phyloP scores from a whole-genome alignment of 148 eudicot species.

The Spergularia marina region DNA sequence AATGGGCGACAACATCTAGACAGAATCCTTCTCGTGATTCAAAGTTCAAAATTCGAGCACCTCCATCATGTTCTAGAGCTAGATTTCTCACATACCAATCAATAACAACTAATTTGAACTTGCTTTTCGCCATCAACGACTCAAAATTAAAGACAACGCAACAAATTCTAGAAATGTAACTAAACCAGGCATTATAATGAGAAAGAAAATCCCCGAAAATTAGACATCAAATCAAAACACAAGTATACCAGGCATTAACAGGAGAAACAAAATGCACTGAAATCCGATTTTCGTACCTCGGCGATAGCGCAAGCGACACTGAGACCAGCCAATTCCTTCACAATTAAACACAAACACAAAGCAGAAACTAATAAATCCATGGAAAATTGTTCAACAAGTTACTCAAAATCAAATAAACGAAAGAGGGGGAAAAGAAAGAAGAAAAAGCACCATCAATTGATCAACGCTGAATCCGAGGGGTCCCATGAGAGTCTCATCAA shows the following conservation, averaged over 20 bases:
- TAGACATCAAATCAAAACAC: background rate
- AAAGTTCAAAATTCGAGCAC: background rate
- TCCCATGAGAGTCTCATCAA: conserved; percentile 86
- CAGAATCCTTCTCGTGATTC: background rate
- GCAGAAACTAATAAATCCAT: background rate
- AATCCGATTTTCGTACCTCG: conserved; percentile 47
- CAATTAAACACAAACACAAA: background rate
- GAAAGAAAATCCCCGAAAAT: background rate
- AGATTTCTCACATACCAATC: background rate
- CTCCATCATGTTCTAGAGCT: background rate
- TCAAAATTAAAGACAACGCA: background rate
- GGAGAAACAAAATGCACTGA: background rate
- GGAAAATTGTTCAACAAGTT: background rate
- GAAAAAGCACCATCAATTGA: conserved; percentile 65
- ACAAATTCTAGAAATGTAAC: background rate
- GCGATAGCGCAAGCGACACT: conserved; percentile 91
- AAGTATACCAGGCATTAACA: too few relatives aligned
- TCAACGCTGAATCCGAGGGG: conserved; percentile 92
- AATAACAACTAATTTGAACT: background rate
- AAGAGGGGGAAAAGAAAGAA: background rate
- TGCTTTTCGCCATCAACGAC: background rate
- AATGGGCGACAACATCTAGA: background rate
- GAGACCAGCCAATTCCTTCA: conserved; percentile 93
- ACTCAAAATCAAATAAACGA: background rate
- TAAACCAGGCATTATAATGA: background rate